Base-by-base conservation (phyloP, 2,329 filamentous ascomycete genomes). In the Trichoderma oligosporum region DNA sequence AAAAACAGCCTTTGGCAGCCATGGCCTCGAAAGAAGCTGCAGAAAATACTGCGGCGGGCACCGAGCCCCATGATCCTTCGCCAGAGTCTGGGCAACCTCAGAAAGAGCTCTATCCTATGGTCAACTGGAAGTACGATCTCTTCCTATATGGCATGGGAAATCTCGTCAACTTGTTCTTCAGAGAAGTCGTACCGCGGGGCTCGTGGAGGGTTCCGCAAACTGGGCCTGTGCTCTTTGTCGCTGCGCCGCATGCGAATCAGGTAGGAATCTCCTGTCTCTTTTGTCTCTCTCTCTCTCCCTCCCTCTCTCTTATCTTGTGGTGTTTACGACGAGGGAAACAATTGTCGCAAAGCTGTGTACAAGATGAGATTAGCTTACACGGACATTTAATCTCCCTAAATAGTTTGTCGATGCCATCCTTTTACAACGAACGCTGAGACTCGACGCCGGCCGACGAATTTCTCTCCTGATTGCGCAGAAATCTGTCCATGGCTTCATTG, bases 331-430 rank as follows among this genome's bases (percentile, higher is more conserved):
- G n/a, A n/a, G n/a, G n/a, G n/a, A n/a, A n/a, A n/a, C n/a, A n/a
- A n/a, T 2, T 39, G 41, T 36, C 36, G 29, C 29, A 14, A 6
- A 22, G 11, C 3, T 1, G 7, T 31, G 22, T n/a, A 4, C n/a
- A 22, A 7, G n/a, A 11, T 4, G 31, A n/a, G 7, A n/a, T 27
- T 25, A 22, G 12, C 31, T 48, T 8, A 47, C 44, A 29, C 14
- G 41, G 7, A n/a, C n/a, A n/a, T n/a, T n/a, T n/a, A n/a, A n/a
- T n/a, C n/a, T n/a, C 22, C n/a, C 11, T n/a, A 29, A 46, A 58
- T 68, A 96, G 87, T 99, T 99, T 65, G 92, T 97, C 69, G 94
- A 99, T 68, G 93, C 91, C 54, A 82, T 99, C 51, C 88, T 97
- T 64, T 82, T 99, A 52, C 95, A 96, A 83, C 87, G 92, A 63